Conservation (phyloP, 352 stramenopile species). For the Phytophthora boehmeriae region DNA sequence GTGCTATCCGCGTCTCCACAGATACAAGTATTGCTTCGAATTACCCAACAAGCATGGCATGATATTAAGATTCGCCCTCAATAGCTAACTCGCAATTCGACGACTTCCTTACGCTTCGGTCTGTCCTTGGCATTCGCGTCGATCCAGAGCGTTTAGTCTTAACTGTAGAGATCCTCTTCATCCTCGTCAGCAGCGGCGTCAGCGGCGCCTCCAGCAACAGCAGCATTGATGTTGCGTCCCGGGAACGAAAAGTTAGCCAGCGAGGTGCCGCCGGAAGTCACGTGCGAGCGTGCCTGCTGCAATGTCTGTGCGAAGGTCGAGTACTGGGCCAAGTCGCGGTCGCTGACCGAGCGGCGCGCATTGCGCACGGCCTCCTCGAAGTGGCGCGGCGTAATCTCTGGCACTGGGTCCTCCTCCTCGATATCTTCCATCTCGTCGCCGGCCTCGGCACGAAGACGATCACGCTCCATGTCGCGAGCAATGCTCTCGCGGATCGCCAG, state of each 20-base stretch:
- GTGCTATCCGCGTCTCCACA: no score
- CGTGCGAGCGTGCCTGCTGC: slow-evolving; percentile 96
- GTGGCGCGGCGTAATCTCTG: slow-evolving; percentile 94
- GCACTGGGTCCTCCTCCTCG: slow-evolving; percentile 96
- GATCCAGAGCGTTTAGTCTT: slow-evolving; percentile 37
- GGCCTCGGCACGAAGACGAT: slow-evolving; percentile 93
- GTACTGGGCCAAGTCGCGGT: slow-evolving; percentile 96
- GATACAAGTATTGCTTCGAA: no score
- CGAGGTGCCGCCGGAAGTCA: slow-evolving; percentile 91
- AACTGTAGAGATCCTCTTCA: slow-evolving; percentile 99
- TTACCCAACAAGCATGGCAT: not conserved
- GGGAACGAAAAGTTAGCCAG: slow-evolving; percentile 98
- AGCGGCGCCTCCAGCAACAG: slow-evolving; percentile 43
- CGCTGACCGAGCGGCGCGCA: slow-evolving; percentile 96
- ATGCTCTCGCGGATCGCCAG: slow-evolving; percentile 99
- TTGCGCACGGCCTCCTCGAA: slow-evolving; percentile 98
- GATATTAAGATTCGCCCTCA: slow-evolving; percentile 31
- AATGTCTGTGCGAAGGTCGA: slow-evolving; percentile 91
- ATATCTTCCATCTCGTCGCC: slow-evolving; percentile 90
- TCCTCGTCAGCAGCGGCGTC: slow-evolving; percentile 93
- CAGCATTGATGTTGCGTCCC: slow-evolving; percentile 62
- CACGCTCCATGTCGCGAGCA: slow-evolving; percentile 97
- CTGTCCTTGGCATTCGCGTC: slow-evolving; percentile 17
- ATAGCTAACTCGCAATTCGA: slow-evolving; percentile 15
- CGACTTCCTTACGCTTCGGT: slow-evolving; percentile 22